Evolutionary conservation across 2,329 filamentous ascomycete species (phyloP).

Genomic region (Ophiostoma himal-ulmi): DNA sequence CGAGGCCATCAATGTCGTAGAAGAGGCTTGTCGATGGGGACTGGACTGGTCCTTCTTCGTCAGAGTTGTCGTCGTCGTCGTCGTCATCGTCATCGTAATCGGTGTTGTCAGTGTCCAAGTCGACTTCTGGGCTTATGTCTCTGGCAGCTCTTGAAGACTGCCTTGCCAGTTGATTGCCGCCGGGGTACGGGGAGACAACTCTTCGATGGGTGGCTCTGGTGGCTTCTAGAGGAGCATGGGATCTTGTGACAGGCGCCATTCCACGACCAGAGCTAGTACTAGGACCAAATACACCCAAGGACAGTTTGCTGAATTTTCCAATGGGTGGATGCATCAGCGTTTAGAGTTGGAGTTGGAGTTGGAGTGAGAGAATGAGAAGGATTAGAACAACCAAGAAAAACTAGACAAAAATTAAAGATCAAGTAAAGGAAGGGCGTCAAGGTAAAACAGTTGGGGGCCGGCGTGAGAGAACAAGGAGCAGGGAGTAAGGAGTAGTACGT

Average conservation of each 20-base stretch:
- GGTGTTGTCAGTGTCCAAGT: not conserved
- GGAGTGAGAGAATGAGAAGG: not conserved
- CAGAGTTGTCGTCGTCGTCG: slow-evolving; percentile 28
- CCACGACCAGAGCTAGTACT: not conserved
- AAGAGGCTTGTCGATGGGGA: slow-evolving; percentile 34
- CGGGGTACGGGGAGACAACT: not conserved
- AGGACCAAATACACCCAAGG: slow-evolving; percentile 13
- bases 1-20: slow-evolving; percentile 33
- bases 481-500: not conserved
- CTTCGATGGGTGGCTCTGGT: not conserved
- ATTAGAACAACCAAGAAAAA: not conserved
- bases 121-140: not conserved
- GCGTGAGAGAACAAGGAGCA: not conserved
- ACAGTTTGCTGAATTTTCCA: slow-evolving; percentile 22
- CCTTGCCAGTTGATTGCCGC: not conserved
- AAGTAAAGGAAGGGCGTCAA: not conserved
- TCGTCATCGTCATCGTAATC: not conserved
- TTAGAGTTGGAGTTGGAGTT: not conserved
- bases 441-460: slow-evolving; percentile 11
- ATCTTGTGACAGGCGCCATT: slow-evolving; percentile 26
- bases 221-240: slow-evolving; percentile 11
- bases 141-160: not conserved
- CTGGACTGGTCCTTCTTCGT: slow-evolving; percentile 30
- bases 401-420: not conserved
- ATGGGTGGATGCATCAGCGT: slow-evolving; percentile 22